phyloP scores from a whole-genome alignment of 2,329 filamentous ascomycete genomes.

The Penicillium brasilianum region DNA sequence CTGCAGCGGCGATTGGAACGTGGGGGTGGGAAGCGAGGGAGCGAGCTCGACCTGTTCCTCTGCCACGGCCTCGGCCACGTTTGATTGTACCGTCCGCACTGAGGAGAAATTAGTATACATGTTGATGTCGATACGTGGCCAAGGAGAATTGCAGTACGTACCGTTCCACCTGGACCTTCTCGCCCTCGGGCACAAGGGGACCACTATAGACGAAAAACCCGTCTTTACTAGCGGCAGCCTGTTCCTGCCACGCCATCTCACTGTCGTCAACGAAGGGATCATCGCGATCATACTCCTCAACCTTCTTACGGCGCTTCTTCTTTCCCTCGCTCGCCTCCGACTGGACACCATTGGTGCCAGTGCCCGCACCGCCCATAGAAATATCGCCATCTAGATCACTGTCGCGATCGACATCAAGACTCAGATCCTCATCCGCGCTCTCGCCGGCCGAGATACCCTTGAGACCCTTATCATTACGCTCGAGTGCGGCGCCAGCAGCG shows the following conservation, averaged over 20 bases:
- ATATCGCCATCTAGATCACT: conserved; percentile 58
- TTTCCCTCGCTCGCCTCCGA: conserved; percentile 64
- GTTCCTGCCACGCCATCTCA: conserved; percentile 92
- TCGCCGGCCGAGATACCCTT: conserved; percentile 74
- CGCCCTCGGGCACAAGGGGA: conserved; percentile 82
- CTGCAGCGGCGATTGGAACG: conserved; percentile 75
- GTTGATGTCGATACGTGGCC: too few species aligned
- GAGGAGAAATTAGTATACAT: conserved; percentile 5
- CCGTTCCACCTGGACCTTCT: conserved; percentile 72
- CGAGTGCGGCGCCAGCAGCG: conserved; percentile 82
- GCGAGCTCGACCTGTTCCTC: conserved; percentile 53
- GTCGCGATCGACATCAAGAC: conserved; percentile 82
- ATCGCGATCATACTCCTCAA: conserved; percentile 70
- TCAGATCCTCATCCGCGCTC: conserved; percentile 77
- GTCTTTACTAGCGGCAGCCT: conserved; percentile 90
- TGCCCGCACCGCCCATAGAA: conserved; percentile 46
- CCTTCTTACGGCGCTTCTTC: conserved; percentile 74
- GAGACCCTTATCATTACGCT: conserved; percentile 69
- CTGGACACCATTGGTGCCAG: conserved; percentile 61
- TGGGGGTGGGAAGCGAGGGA: conserved; percentile 73
- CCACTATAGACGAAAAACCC: conserved; percentile 99
- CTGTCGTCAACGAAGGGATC: conserved; percentile 84
- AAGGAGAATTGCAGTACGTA: conserved; percentile 43
- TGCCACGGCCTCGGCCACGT: conserved; percentile 61
- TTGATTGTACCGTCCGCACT: conserved; percentile 77